These are phyloP conservation scores for Pascua sp. DNA, from an alignment of 1,284 basidiomycete species.

Conservation along the genomic window DNA sequence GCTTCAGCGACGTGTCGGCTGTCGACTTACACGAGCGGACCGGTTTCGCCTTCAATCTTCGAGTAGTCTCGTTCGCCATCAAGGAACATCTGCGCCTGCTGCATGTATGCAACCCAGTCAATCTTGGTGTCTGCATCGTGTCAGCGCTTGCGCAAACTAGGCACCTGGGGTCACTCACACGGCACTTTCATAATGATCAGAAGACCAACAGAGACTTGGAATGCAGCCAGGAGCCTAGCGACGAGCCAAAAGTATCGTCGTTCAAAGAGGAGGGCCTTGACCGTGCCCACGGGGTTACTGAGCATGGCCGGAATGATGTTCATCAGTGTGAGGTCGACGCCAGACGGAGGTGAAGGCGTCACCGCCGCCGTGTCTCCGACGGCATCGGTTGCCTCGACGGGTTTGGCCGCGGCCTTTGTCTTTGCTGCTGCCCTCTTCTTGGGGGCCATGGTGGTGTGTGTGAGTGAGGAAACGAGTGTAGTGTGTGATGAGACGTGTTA, in stretches of 20 bases:
- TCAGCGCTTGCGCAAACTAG: neutral
- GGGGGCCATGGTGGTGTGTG: neutral
- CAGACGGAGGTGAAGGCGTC: neutral
- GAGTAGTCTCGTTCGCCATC: slow-evolving; percentile 82
- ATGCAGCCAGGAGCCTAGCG: slow-evolving; percentile 61
- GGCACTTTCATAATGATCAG: slow-evolving; percentile 73
- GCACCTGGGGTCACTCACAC: slow-evolving; percentile 57
- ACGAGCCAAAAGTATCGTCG: slow-evolving; percentile 64
- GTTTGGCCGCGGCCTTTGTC: neutral
- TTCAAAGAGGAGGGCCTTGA: slow-evolving; percentile 55
- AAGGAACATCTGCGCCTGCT: slow-evolving; percentile 74
- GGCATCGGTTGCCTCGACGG: no score
- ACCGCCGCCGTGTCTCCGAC: neutral
- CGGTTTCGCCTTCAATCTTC: slow-evolving; percentile 83
- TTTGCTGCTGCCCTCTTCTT: neutral
- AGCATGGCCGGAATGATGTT: neutral
- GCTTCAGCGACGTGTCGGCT: neutral
- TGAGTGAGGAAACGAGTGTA: neutral
- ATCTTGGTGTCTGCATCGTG: slow-evolving; percentile 85
- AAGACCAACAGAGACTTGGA: slow-evolving; percentile 69
- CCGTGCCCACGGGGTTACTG: neutral
- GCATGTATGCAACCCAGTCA: slow-evolving; percentile 61
- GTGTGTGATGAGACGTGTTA: no score
- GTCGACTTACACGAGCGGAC: slow-evolving; percentile 77
- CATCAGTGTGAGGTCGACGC: neutral